Base-by-base conservation (phyloP, 345 rosid species). In the Lenwebbia sp. region DNA sequence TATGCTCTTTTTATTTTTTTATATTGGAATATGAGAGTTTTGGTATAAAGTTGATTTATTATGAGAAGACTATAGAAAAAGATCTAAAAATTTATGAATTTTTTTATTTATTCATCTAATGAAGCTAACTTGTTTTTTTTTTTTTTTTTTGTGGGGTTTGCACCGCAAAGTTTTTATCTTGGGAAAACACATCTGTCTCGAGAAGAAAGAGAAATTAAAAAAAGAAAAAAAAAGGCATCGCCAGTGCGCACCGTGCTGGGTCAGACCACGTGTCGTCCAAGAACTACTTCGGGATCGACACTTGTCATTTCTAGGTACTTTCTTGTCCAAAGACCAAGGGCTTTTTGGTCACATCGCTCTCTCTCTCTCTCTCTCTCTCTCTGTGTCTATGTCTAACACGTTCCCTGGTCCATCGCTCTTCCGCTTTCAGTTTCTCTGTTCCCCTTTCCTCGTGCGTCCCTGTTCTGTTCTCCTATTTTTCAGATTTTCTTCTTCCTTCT, bases 221-320 rank as follows among this genome's bases (percentile, higher is more conserved):
- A 65, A 33, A 10, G 1, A n/a, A n/a, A 26, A 9, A 0, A 19
- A 22, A 37, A 4, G 44, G 13, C 41, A 19, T 9, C 2, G 44
- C 44, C 78, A 33, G 25, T 33, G 82, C 78, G 85, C 87, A 87
- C 58, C 21, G 44, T 85, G 90, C 86, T 87, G 54, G 87, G 87
- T 86, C 25, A 62, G 84, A 87, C 93, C 95, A 94, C 97, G 98
- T 96, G 98, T 94, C 98, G 86, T 5, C 17, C 89, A 75, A 25
- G 7, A 9, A 11, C 78, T 40, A 17, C 90, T 81, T 85, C 91
- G 60, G 88, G 92, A 76, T 92, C 90, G 93, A 94, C 98, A 95
- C 98, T 87, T 96, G 93, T 84, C 84, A 50, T 50, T 37, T 54
- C 58, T 41, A 4, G 84, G 84, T 83, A 83, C 84, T 83, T 83